phyloP scores from a whole-genome alignment of 73 alveolate species.

The Uronychia setigera region DNA sequence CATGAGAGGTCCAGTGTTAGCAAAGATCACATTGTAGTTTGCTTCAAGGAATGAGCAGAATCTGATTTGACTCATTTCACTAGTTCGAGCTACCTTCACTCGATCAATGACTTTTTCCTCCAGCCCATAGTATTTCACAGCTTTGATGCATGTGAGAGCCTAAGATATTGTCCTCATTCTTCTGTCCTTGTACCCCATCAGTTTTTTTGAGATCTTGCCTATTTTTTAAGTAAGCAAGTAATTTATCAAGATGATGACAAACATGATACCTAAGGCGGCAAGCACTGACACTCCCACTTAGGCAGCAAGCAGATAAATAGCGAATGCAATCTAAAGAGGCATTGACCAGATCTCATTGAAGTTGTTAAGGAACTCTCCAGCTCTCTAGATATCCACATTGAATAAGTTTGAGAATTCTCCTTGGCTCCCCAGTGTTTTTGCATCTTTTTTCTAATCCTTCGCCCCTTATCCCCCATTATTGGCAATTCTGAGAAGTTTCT shows the following conservation, averaged over 20 bases:
- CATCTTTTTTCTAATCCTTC: background rate
- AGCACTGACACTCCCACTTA: background rate
- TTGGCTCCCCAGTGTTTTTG: background rate
- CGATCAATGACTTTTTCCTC: slow-evolving; percentile 53
- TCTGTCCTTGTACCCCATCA: slow-evolving; percentile 50
- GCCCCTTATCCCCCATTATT: background rate
- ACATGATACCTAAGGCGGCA: slow-evolving; percentile 5
- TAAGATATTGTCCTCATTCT: slow-evolving; percentile 61
- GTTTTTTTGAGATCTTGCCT: background rate
- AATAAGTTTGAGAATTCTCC: slow-evolving; percentile 5
- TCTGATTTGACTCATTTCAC: slow-evolving; percentile 32
- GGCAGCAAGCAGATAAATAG: background rate
- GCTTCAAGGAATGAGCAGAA: background rate
- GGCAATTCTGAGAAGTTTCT: background rate
- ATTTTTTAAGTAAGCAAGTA: background rate
- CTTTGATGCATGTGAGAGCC: slow-evolving; percentile 61
- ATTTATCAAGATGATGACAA: background rate
- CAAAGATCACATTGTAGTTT: background rate
- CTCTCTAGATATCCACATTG: background rate
- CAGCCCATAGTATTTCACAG: slow-evolving; percentile 59
- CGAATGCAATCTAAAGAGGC: background rate
- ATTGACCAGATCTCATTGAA: slow-evolving; percentile 5
- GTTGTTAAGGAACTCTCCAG: background rate
- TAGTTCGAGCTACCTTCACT: slow-evolving; percentile 55
- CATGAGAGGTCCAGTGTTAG: background rate